These are phyloP conservation scores for Ilex aquifolium DNA, from an alignment of 257 asterid genomes.

Conservation along the genomic window DNA sequence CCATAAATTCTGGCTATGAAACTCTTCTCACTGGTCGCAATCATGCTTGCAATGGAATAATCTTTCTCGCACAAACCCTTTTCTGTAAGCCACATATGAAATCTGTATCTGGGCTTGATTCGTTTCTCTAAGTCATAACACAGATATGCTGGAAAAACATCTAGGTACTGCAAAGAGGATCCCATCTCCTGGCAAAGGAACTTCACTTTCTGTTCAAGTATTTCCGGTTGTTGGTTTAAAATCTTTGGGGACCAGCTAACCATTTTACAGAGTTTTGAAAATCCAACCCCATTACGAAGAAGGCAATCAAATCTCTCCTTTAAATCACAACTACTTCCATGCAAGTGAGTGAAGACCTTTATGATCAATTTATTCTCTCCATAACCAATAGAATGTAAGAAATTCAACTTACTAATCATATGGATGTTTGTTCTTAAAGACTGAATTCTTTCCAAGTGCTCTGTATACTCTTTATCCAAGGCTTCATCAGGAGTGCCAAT, in stretches of 20 bases:
- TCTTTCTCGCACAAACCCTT: conserved; percentile 33
- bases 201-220: conserved; percentile 38
- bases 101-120: conserved; percentile 52
- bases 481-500: conserved; percentile 21
- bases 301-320: conserved; percentile 52
- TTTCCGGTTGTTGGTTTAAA: conserved; percentile 42
- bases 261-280: conserved; percentile 45
- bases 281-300: conserved; percentile 38
- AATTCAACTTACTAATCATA: conserved; percentile 30
- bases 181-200: conserved; percentile 48
- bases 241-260: conserved; percentile 29
- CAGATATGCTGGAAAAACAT: conserved; percentile 54
- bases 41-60: conserved; percentile 44
- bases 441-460: conserved; percentile 23
- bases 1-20: conserved; percentile 44
- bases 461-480: conserved; percentile 33
- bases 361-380: conserved; percentile 53
- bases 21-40: conserved; percentile 52
- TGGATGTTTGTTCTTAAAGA: conserved; percentile 28
- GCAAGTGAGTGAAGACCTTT: conserved; percentile 30
- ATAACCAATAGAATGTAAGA: conserved; percentile 52
- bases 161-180: conserved; percentile 38
- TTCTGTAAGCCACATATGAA: conserved; percentile 51
- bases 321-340: conserved; percentile 32
- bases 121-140: conserved; percentile 53